phyloP scores from a whole-genome alignment of 257 asterid species.

The Schizonepeta tenuifolia region DNA sequence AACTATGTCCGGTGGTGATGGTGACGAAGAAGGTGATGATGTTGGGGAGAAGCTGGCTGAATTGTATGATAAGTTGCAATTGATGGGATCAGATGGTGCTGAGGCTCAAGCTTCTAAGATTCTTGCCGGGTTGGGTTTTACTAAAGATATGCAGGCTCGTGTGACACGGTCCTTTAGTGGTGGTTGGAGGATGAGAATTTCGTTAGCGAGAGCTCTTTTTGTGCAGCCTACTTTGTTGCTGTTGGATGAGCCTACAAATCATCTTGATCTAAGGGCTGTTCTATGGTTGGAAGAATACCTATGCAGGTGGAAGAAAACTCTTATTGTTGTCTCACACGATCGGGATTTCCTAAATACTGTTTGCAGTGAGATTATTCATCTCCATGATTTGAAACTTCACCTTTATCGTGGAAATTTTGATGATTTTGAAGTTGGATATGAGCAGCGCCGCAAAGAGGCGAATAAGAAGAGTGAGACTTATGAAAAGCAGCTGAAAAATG shows the following conservation, averaged over 20 bases:
- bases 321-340: constrained; percentile 71
- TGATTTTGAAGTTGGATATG: constrained; percentile 63
- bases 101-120: constrained; percentile 81
- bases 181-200: constrained; percentile 85
- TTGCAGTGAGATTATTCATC: constrained; percentile 66
- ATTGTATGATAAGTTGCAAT: constrained; percentile 62
- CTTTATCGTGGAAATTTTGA: constrained; percentile 68
- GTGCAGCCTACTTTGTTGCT: constrained; percentile 74
- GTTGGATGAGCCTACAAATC: constrained; percentile 77
- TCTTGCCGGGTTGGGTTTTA: constrained; percentile 76
- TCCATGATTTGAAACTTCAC: constrained; percentile 64
- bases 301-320: constrained; percentile 78
- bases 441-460: constrained; percentile 67
- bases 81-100: constrained; percentile 79
- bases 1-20: constrained; percentile 37
- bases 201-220: constrained; percentile 73
- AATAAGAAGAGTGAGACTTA: constrained; percentile 62
- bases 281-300: constrained; percentile 73
- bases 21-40: constrained; percentile 46
- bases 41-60: constrained; percentile 62
- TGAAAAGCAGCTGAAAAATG: constrained; percentile 61
- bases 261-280: constrained; percentile 78
- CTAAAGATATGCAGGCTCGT: constrained; percentile 68
- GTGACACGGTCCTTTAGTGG: constrained; percentile 72
- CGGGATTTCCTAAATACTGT: constrained; percentile 70